phyloP scores from a whole-genome alignment of 345 rosid genomes.

The Psidium friedrichsthalianum region DNA sequence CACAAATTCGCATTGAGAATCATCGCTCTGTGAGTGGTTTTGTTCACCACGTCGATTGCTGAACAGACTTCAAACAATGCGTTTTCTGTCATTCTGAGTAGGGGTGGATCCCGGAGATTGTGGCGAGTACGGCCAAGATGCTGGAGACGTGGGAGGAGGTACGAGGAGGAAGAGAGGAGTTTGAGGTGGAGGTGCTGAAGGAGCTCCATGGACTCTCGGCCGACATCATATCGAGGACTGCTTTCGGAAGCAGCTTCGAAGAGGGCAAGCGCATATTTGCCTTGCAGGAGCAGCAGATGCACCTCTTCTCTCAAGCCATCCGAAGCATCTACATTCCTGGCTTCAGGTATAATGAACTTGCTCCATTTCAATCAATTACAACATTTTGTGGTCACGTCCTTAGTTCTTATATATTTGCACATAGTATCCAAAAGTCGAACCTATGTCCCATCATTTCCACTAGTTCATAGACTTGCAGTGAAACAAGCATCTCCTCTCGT shows the following conservation, averaged over 20 bases:
- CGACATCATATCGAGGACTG: conserved; percentile 69
- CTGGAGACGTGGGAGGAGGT: conserved; percentile 57
- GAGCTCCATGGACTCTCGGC: conserved; percentile 59
- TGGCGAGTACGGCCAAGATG: conserved; percentile 31
- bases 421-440: neutral
- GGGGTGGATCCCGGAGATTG: conserved; percentile 74
- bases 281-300: conserved; percentile 62
- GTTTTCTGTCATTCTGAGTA: neutral
- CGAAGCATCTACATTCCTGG: conserved; percentile 71
- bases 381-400: neutral
- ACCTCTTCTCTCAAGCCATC: conserved; percentile 37
- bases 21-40: accelerated
- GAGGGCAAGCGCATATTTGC: conserved; percentile 63
- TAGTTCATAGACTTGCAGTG: neutral
- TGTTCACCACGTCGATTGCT: neutral
- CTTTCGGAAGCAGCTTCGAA: conserved; percentile 75
- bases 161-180: conserved; percentile 39
- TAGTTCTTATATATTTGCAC: neutral
- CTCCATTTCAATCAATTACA: neutral
- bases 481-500: neutral
- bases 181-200: conserved; percentile 54
- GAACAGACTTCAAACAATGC: neutral
- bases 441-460: neutral
- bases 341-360: conserved; percentile 35
- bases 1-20: neutral